Evolutionary conservation across 2,329 filamentous ascomycete species (phyloP), one percentile per base, ranked within the genome.

Genomic region (Colletotrichum sp.): DNA sequence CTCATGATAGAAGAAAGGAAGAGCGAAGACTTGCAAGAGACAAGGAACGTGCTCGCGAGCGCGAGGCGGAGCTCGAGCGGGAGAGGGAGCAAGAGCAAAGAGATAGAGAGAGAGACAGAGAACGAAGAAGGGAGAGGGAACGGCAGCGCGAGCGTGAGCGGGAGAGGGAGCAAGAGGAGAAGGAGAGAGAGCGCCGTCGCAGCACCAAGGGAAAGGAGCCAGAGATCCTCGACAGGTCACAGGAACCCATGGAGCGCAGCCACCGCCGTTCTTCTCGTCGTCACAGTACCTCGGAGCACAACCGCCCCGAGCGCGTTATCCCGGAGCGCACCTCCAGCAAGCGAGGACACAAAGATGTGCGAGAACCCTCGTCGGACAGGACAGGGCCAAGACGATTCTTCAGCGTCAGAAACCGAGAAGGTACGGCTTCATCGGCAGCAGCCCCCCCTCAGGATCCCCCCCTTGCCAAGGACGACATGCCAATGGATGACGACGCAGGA

Each of bases 1-100:
- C 85, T 3, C 87, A 89, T 70, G 89, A 91, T 3, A 86, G 80
- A 77, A 86, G 86, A 74, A 90, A 87, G 80, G 86, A 85, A 67
- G 88, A 90, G 78, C 86, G 87, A 32, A 86, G 83, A 58, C 71
- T 68, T 9, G 67, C 76, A 55, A 62, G 70, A 34, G 24, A 75
- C 32, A 72, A 79, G 60, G 78, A 78, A 18, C 68, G 28, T 3
- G 70, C 77, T 30, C 71, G 66, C 15, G 70, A 74, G 58, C 71
- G 66, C 12, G 70, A 74, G 10, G 34, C 61, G 3, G 78, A 78
- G 28, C 69, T 73, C 24, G 67, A 78, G 26, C 77, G 58, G 28
- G 58, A 61, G 30, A 28, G 16, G 28, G 56, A 61, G 26, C 58
- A 61, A n/a, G 58, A 61, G 10, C 26, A 6, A 64, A 18, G 62